phyloP scores from a whole-genome alignment of 371 early-diverging fungal species.

The Rhizopus arrhizus region DNA sequence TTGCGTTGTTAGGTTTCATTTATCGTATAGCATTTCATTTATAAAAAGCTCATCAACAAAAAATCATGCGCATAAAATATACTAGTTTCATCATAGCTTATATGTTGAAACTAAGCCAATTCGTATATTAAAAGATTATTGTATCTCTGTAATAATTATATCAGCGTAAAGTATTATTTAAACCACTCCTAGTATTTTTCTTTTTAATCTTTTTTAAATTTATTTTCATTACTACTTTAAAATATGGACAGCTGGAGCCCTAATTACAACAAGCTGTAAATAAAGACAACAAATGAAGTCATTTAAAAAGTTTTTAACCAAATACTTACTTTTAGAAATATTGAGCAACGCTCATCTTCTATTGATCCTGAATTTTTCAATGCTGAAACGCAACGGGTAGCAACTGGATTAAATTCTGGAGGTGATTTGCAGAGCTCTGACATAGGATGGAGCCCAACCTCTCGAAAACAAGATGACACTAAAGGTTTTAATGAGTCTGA shows the following conservation, averaged over 20 bases:
- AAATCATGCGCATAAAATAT: conserved; percentile 4
- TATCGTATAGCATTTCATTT: too few relatives aligned
- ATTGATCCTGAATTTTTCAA: conserved; percentile 5
- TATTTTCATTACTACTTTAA: not conserved
- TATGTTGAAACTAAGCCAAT: conserved; percentile 1
- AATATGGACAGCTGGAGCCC: conserved; percentile 9
- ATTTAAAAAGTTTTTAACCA: not conserved
- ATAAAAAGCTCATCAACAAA: not conserved
- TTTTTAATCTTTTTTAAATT: not conserved
- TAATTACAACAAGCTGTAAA: not conserved
- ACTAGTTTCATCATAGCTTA: not conserved
- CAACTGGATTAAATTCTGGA: conserved; percentile 2
- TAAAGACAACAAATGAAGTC: not conserved
- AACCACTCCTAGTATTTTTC: not conserved
- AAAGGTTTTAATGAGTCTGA: not conserved
- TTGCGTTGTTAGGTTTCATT: too few relatives aligned
- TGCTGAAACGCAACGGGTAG: conserved; percentile 21
- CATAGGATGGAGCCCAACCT: not conserved
- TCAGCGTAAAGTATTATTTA: not conserved
- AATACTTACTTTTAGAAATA: not conserved
- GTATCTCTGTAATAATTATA: not conserved
- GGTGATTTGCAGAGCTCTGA: conserved; percentile 12
- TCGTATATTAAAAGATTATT: not conserved
- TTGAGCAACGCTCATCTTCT: conserved; percentile 19
- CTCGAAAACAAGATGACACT: conserved; percentile 17